Percentiles rank a stretch among this genome's conserved stretches.
Evolutionary conservation across 352 stramenopile species (phyloP).

Genomic region (Phytophthora rubi): DNA sequence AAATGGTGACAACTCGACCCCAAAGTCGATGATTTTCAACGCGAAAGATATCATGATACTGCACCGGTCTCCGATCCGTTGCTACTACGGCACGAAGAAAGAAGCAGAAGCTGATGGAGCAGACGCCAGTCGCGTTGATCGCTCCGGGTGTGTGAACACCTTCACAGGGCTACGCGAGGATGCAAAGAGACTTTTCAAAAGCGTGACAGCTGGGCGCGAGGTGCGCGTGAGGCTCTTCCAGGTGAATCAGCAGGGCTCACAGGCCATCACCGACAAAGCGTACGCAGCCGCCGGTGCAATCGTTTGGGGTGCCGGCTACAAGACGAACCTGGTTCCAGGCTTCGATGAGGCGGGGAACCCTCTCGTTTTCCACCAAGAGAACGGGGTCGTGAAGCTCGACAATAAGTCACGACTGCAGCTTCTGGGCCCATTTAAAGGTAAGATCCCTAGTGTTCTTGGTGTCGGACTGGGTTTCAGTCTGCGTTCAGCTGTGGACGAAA

Average conservation of each 20-base stretch:
- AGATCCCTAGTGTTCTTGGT: slow-evolving; percentile 57
- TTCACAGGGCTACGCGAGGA: slow-evolving; percentile 88
- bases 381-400: slow-evolving; percentile 78
- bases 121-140: slow-evolving; percentile 59
- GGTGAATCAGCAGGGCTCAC: slow-evolving; percentile 62
- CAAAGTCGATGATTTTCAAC: slow-evolving; percentile 46
- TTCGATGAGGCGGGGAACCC: slow-evolving; percentile 54
- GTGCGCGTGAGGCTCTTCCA: slow-evolving; percentile 75
- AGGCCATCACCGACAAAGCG: slow-evolving; percentile 62
- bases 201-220: slow-evolving; percentile 65
- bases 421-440: slow-evolving; percentile 17
- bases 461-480: slow-evolving; percentile 85
- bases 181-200: slow-evolving; percentile 79
- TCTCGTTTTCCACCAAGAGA: slow-evolving; percentile 54
- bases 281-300: slow-evolving; percentile 77
- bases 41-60: slow-evolving; percentile 84
- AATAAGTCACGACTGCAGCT: slow-evolving; percentile 56
- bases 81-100: slow-evolving; percentile 80
- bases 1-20: slow-evolving; percentile 7
- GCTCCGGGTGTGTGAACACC: slow-evolving; percentile 80
- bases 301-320: slow-evolving; percentile 85
- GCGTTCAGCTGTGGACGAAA: slow-evolving; percentile 77
- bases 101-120: slow-evolving; percentile 79
- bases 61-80: slow-evolving; percentile 77
- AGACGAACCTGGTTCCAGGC: slow-evolving; percentile 61